phyloP scores from a whole-genome alignment of 495 filamentous ascomycete genomes.

The Pseudomonodictys pantanalensis region DNA sequence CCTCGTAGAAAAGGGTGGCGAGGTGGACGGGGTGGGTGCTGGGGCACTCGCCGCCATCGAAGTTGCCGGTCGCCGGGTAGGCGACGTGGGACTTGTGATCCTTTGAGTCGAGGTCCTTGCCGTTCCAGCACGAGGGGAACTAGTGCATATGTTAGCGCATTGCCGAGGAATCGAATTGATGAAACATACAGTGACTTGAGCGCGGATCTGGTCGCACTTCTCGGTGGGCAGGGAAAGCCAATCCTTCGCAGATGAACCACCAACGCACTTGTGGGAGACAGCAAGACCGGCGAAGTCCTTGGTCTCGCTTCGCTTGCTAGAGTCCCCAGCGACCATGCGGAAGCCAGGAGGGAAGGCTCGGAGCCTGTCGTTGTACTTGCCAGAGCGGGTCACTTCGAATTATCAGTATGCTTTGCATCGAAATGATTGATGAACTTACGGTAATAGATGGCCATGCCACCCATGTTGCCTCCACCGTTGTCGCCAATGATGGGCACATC shows the following conservation, averaged over 20 bases:
- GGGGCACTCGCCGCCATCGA: slow-evolving; percentile 53
- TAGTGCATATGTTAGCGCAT: neutral
- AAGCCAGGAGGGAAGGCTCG: slow-evolving; percentile 67
- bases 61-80: slow-evolving; percentile 50
- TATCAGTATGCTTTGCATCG: slow-evolving; percentile 40
- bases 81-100: slow-evolving; percentile 59
- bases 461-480: slow-evolving; percentile 43
- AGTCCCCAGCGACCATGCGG: slow-evolving; percentile 71
- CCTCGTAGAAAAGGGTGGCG: slow-evolving; percentile 67
- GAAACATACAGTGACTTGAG: slow-evolving; percentile 46
- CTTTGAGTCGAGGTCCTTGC: slow-evolving; percentile 46
- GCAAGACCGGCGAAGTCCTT: slow-evolving; percentile 46
- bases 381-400: slow-evolving; percentile 56
- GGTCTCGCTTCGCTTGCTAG: slow-evolving; percentile 49
- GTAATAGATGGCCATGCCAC: slow-evolving; percentile 62
- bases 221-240: slow-evolving; percentile 53
- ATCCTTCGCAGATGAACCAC: slow-evolving; percentile 45
- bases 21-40: slow-evolving; percentile 58
- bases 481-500: slow-evolving; percentile 64
- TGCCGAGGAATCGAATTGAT: neutral
- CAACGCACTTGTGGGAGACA: slow-evolving; percentile 57
- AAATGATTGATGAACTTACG: slow-evolving; percentile 24
- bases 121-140: slow-evolving; percentile 54
- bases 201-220: slow-evolving; percentile 63
- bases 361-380: slow-evolving; percentile 56